Conservation (phyloP, 2,329 filamentous ascomycete species). For the Corinectria fuckeliana region DNA sequence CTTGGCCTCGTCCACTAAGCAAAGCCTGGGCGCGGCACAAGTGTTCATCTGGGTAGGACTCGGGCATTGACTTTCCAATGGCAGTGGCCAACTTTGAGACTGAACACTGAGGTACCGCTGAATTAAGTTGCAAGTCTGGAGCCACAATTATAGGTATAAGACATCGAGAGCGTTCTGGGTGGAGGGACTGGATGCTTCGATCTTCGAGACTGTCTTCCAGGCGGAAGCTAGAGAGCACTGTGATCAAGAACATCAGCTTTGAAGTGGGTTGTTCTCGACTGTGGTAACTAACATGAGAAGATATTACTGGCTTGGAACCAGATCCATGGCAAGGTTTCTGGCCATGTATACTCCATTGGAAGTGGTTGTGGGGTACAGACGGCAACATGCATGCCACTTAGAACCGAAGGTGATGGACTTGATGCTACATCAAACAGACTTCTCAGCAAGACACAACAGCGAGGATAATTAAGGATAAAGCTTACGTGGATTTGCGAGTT, state of each 20-base stretch:
- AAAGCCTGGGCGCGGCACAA: background rate
- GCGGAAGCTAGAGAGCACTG: background rate
- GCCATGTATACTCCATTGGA: conserved; percentile 2
- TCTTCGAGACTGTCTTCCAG: background rate
- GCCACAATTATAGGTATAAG: background rate
- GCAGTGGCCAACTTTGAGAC: background rate
- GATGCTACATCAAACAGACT: background rate
- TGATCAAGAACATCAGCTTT: background rate
- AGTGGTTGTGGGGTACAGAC: conserved; percentile 2
- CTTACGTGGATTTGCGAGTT: background rate
- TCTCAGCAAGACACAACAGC: background rate
- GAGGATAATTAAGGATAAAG: too few relatives aligned
- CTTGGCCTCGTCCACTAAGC: background rate
- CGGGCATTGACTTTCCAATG: conserved; percentile 3
- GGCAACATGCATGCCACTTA: background rate
- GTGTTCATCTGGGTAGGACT: conserved; percentile 2
- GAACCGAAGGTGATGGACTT: background rate
- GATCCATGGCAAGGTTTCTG: conserved; percentile 10
- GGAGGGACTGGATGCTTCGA: background rate
- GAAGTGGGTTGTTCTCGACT: too few relatives aligned
- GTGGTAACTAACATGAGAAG: background rate
- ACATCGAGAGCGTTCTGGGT: background rate
- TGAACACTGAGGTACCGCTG: background rate
- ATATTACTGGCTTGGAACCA: background rate
- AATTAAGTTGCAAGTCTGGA: background rate